These are phyloP conservation scores for Daldinia caldariorum DNA, from an alignment of 495 filamentous ascomycete genomes.

Conservation along the genomic window DNA sequence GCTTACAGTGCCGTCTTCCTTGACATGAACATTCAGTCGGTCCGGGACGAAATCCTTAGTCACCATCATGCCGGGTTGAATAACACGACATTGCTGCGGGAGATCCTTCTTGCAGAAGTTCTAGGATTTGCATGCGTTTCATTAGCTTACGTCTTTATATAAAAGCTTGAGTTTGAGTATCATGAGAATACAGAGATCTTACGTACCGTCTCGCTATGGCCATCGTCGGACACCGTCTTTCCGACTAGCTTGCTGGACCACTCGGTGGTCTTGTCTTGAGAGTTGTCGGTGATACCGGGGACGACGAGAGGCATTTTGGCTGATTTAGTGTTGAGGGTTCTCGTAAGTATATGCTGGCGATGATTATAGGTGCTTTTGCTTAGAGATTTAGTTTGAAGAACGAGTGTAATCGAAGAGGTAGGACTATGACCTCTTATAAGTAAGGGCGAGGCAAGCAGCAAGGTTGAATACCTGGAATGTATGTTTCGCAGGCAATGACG, in stretches of 20 bases:
- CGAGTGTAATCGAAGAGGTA: not conserved
- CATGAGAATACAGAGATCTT: not conserved
- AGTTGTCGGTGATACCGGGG: slow-evolving; percentile 69
- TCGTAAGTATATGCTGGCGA: not conserved
- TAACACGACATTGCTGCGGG: slow-evolving; percentile 71
- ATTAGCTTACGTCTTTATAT: slow-evolving; percentile 3
- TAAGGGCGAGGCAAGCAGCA: slow-evolving; percentile 1
- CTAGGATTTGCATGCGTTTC: slow-evolving; percentile 51
- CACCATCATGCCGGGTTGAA: slow-evolving; percentile 67
- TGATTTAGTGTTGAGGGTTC: not conserved
- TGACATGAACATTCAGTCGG: slow-evolving; percentile 77
- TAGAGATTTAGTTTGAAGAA: not conserved
- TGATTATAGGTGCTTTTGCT: not conserved
- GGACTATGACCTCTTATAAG: not conserved
- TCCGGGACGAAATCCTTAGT: slow-evolving; percentile 57
- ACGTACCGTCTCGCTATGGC: slow-evolving; percentile 57
- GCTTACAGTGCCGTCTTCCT: slow-evolving; percentile 76
- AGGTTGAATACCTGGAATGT: slow-evolving; percentile 3
- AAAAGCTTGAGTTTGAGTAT: too few species aligned
- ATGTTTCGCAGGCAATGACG: slow-evolving; percentile 32
- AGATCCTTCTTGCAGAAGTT: slow-evolving; percentile 80
- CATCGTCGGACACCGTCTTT: slow-evolving; percentile 66
- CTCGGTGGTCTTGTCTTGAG: slow-evolving; percentile 64
- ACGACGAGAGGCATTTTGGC: slow-evolving; percentile 86
- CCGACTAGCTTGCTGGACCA: slow-evolving; percentile 81